Conservation (phyloP, 257 asterid species). For the Solanum appendiculatum region DNA sequence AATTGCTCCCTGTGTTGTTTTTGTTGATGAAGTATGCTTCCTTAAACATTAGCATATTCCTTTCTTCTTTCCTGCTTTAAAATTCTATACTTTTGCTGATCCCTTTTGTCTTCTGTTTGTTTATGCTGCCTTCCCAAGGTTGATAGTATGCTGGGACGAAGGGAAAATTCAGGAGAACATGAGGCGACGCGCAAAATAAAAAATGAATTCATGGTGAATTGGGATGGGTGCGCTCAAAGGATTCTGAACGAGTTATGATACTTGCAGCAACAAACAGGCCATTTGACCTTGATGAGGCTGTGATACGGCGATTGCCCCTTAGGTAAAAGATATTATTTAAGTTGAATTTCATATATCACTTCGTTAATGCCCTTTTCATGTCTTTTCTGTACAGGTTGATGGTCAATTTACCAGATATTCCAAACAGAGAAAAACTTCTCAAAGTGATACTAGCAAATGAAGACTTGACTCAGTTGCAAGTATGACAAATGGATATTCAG, state of each 20-base stretch:
- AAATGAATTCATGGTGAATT: conserved; percentile 93
- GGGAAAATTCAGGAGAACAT: conserved; percentile 88
- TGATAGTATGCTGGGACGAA: conserved; percentile 91
- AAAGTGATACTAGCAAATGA: conserved; percentile 75
- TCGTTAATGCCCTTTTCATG: not conserved
- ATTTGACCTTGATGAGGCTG: conserved; percentile 94
- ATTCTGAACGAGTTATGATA: conserved; percentile 75
- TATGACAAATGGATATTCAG: conserved; percentile 87
- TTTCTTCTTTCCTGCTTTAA: not conserved
- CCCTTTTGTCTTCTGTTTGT: not conserved
- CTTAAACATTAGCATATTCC: not conserved
- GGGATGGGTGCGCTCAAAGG: conserved; percentile 96
- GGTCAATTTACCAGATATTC: conserved; percentile 91
- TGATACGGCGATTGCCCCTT: conserved; percentile 80
- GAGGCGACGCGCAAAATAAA: conserved; percentile 96
- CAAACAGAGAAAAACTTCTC: conserved; percentile 76
- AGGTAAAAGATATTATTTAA: conserved; percentile 29
- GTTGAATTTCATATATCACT: not conserved
- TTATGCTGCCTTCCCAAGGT: conserved; percentile 32
- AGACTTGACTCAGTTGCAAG: conserved; percentile 71
- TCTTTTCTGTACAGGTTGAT: conserved; percentile 43
- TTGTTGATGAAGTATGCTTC: conserved; percentile 75
- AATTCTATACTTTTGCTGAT: not conserved
- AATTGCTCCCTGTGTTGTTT: conserved; percentile 81
- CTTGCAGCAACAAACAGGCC: conserved; percentile 99